Evolutionary conservation across 2,329 filamentous ascomycete genomes (phyloP).

Genomic region (Aspergillus bombycis): DNA sequence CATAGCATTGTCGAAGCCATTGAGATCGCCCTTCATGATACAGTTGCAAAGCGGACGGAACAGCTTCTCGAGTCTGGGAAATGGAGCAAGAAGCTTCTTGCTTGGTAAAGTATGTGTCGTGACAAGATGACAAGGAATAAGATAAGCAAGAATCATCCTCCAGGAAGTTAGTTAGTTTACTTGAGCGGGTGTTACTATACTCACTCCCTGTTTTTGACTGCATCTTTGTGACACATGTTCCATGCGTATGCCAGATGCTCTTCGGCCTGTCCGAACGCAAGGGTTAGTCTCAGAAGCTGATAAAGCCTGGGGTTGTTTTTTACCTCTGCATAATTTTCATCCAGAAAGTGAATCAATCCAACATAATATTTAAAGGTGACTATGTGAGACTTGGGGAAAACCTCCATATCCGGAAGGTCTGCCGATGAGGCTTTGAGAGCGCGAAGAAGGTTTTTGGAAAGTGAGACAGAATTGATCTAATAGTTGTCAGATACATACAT

Average conservation of each 20-base stretch:
- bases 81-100: constrained; percentile 69
- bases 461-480: constrained; percentile 78
- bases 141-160: constrained; percentile 88
- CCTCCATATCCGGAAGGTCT: constrained; percentile 78
- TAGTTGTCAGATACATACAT: constrained; percentile 13
- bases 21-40: constrained; percentile 81
- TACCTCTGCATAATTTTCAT: constrained; percentile 87
- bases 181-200: constrained; percentile 30
- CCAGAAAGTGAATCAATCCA: constrained; percentile 88
- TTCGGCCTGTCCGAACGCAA: constrained; percentile 63
- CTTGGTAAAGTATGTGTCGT: constrained; percentile 85
- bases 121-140: constrained; percentile 90
- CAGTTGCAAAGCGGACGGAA: constrained; percentile 78
- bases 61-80: constrained; percentile 73
- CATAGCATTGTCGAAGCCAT: constrained; percentile 81
- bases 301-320: constrained; percentile 12
- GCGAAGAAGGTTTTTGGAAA: constrained; percentile 87
- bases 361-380: constrained; percentile 97
- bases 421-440: constrained; percentile 75
- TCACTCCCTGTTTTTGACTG: constrained; percentile 78
- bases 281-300: constrained; percentile 11
- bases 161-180: constrained; percentile 25
- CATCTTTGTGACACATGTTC: constrained; percentile 74
- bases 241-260: constrained; percentile 79
- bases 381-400: constrained; percentile 85